phyloP scores from a whole-genome alignment of 495 filamentous ascomycete species.

The Baudoinia panamericana region DNA sequence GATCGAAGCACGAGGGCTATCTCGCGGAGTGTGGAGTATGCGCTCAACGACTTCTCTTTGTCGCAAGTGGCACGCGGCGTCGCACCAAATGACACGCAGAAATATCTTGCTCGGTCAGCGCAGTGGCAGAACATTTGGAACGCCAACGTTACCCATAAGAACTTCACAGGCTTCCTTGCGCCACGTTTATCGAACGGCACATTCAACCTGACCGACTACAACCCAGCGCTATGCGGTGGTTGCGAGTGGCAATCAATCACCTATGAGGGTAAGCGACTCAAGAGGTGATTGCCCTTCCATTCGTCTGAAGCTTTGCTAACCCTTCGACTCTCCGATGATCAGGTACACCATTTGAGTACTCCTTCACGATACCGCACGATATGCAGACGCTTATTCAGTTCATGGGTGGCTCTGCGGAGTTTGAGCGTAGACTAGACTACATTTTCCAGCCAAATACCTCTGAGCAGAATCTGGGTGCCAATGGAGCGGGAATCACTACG shows the following conservation, averaged over 20 bases:
- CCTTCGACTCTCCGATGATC: too few relatives aligned
- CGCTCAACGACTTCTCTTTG: constrained; percentile 30
- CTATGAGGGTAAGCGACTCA: too few relatives aligned
- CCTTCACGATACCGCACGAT: constrained; percentile 26
- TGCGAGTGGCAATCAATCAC: constrained; percentile 24
- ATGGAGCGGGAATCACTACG: constrained; percentile 25
- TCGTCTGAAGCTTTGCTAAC: too few relatives aligned
- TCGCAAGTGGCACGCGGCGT: constrained; percentile 25
- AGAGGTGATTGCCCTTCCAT: constrained; percentile 16
- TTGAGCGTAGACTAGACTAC: constrained; percentile 27
- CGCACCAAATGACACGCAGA: constrained; percentile 20
- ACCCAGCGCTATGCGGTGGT: constrained; percentile 25
- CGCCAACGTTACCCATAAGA: constrained; percentile 17
- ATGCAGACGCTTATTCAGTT: constrained; percentile 27
- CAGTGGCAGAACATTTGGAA: constrained; percentile 28
- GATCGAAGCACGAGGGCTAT: constrained; percentile 22
- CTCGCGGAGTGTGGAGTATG: constrained; percentile 28
- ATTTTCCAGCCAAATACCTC: constrained; percentile 25
- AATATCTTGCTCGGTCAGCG: constrained; percentile 24
- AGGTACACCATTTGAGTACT: constrained; percentile 22
- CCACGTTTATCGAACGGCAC: constrained; percentile 24
- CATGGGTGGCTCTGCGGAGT: constrained; percentile 25
- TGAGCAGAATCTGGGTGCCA: constrained; percentile 23
- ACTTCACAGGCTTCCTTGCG: constrained; percentile 29
- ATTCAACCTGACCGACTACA: constrained; percentile 22